Evolutionary conservation across 2,329 filamentous ascomycete species (phyloP), one percentile per base, ranked within the genome.

Genomic region (Fusarium acutatum): DNA sequence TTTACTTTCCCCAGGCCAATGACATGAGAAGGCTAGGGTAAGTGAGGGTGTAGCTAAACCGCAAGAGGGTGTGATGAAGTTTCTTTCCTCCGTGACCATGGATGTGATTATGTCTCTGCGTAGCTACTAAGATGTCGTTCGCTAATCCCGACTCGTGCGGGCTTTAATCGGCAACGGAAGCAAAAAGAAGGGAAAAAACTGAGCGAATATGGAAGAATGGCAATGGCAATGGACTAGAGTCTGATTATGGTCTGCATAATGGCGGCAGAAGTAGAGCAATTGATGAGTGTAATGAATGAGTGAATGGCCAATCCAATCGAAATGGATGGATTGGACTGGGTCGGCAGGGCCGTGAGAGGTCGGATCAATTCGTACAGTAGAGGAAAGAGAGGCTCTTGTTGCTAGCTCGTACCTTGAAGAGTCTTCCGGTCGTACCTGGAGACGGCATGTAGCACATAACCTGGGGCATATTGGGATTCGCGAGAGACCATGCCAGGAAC

Each of bases 321-420:
- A 40, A 38, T 54, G 62, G 62, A 35, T 28, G 44, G 30, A 64
- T 41, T 64, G 35, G 35, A 64, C 46, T 64, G 65, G 60, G 54
- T 67, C 72, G 75, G 73, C 59, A 70, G 69, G 69, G 64, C 75
- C 76, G 76, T 78, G 70, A 67, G 66, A 64, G 60, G 58, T 64
- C 52, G 62, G 53, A 30, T 62, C 77, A 78, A 79, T 79, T 79
- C 77, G 70, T 77, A 79, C 76, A 53, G 75, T 78, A 62, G 32
- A 41, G 43, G 18, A 28, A 69, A 50, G 64, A 43, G 56, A 40
- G 32, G 58, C 28, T 54, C 60, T 72, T 72, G 76, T 69, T 75
- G 68, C 72, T 64, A 64, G 58, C 47, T 57, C 59, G 76, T 77
- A 77, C 73, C 76, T 72, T 60, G 54, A 65, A 63, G 67, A 41